Evolutionary conservation across 1,284 basidiomycete species (phyloP), one percentile per base, ranked within the genome.

Genomic region (Mrakiaceae sp.): DNA sequence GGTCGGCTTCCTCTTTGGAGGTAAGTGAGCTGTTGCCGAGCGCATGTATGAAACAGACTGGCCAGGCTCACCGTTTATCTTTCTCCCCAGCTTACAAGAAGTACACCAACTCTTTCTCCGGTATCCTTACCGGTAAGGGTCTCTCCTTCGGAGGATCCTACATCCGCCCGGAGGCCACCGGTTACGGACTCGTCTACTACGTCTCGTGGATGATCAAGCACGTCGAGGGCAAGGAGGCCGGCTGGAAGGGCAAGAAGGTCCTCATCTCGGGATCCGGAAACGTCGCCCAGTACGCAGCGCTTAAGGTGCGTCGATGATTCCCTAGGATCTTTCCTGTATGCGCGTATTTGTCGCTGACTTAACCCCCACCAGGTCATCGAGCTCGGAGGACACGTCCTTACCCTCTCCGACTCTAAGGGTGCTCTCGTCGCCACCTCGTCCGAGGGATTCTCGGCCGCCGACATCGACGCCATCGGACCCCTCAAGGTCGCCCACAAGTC

Each of bases 351-450:
- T 27, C 27, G 27, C 27, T 27, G 27, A 27, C 27, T 27, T 27
- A 27, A 27, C 27, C 2, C 27, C 27, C 27, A 27, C 27, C 16
- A 59, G 58, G 82, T 87, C 67, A 82, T 90, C 74, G 86, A 87
- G 76, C 84, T 88, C 71, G 87, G 87, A 64, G 87, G 82, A 65
- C 83, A 78, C 66, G 87, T 88, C 63, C 77, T 87, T 71, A 84
- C 86, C n/a, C 81, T 90, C 68, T 87, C 85, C 70, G 87, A 90
- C 79, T 88, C 87, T 67, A 84, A 83, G 73, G 87, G 87, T 66
- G 77, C 85, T 8, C 78, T 89, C 69, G 80, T 88, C 73, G 80
- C 85, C 63, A 77, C 74, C 64, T 74, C 70, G 66, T 75, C 71
- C 57, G 75, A 80, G 64, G 84, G 84, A 59, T 86, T 84, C 79